phyloP scores from a whole-genome alignment of 352 stramenopile genomes.

The Peronospora belbahrii region DNA sequence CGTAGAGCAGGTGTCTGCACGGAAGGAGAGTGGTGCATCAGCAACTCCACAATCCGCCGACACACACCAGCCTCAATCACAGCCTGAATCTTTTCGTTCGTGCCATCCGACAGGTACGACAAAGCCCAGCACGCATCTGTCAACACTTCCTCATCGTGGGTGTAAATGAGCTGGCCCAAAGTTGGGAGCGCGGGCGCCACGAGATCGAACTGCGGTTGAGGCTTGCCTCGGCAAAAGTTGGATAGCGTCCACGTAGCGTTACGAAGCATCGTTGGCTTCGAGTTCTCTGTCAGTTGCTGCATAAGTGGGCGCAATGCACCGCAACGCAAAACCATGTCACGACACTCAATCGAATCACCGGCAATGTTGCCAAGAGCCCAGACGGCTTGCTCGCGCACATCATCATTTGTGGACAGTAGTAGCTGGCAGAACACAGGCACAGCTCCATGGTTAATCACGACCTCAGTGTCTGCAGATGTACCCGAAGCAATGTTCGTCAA shows the following conservation, averaged over 20 bases:
- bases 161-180: constrained; percentile 95
- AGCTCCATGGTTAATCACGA: constrained; percentile 95
- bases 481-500: constrained; percentile 99
- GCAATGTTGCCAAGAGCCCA: constrained; percentile 99
- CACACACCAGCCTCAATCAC: constrained; percentile 97
- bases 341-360: constrained; percentile 94
- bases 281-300: constrained; percentile 91
- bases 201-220: constrained; percentile 59
- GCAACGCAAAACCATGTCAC: constrained; percentile 92
- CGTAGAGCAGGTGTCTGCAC: constrained; percentile 80
- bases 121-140: constrained; percentile 99
- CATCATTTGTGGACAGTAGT: constrained; percentile 93
- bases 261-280: constrained; percentile 95
- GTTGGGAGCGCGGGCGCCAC: constrained; percentile 92
- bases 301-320: constrained; percentile 93
- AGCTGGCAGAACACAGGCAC: constrained; percentile 97
- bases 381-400: constrained; percentile 93
- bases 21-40: constrained; percentile 74
- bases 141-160: constrained; percentile 96
- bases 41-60: constrained; percentile 93
- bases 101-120: constrained; percentile 96
- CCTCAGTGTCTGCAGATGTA: constrained; percentile 95
- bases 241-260: constrained; percentile 99
- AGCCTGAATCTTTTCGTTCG: constrained; percentile 98
- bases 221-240: constrained; percentile 96